Evolutionary conservation across 352 stramenopile species (phyloP).

Genomic region (Pythium myriotylum): DNA sequence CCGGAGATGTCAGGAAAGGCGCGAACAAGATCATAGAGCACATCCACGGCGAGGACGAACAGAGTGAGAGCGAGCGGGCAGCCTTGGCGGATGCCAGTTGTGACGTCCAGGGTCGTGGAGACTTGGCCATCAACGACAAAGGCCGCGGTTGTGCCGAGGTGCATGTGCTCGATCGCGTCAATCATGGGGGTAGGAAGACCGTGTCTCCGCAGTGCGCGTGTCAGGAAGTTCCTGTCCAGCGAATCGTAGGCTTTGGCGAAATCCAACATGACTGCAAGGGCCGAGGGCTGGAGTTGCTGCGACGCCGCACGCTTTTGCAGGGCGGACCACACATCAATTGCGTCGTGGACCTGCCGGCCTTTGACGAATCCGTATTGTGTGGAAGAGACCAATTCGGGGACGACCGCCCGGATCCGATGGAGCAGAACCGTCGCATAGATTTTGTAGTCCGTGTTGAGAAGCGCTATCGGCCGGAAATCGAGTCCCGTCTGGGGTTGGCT

Average conservation of each 20-base stretch:
- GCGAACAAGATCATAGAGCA: neutral
- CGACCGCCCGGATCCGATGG: neutral
- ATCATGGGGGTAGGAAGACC: too few relatives aligned
- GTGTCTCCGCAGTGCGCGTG: neutral
- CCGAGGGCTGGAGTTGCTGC: neutral
- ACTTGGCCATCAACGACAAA: constrained; percentile 2
- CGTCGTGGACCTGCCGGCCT: too few relatives aligned
- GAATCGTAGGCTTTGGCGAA: neutral
- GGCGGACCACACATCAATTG: neutral
- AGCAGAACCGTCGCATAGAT: neutral
- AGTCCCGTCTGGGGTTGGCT: too few relatives aligned
- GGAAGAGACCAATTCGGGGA: neutral
- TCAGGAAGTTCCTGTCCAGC: neutral
- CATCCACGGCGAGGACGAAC: constrained; percentile 12
- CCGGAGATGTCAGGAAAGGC: too few relatives aligned
- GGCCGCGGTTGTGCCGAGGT: constrained; percentile 3
- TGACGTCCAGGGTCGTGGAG: neutral
- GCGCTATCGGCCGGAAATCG: too few relatives aligned
- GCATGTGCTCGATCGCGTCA: too few relatives aligned
- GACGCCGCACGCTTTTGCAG: neutral
- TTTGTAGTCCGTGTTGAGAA: neutral
- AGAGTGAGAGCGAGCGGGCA: constrained; percentile 10
- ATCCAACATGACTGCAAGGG: neutral
- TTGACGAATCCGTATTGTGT: too few relatives aligned
- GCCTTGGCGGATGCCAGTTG: constrained; percentile 11